Conservation (phyloP, 2,329 filamentous ascomycete species). For the Huntiella abstrusa region DNA sequence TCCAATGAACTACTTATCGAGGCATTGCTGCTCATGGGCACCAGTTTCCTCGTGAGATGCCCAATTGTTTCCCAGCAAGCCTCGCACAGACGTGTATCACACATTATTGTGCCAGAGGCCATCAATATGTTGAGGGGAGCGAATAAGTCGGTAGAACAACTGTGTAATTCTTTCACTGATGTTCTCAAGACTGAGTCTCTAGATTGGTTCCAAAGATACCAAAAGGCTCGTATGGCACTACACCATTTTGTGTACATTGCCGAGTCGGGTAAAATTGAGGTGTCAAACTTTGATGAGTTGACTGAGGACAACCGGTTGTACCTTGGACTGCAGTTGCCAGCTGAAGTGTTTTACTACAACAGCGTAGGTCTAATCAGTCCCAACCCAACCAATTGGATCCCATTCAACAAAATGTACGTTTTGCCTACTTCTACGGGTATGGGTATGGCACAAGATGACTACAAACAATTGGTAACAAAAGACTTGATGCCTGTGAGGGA, state of each 20-base stretch:
- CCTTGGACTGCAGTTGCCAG: slow-evolving; percentile 71
- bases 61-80: slow-evolving; percentile 37
- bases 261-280: slow-evolving; percentile 55
- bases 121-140: slow-evolving; percentile 55
- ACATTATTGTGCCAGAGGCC: slow-evolving; percentile 52
- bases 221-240: slow-evolving; percentile 66
- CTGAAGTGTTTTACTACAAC: slow-evolving; percentile 81
- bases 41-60: slow-evolving; percentile 59
- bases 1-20: slow-evolving; percentile 62
- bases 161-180: slow-evolving; percentile 65
- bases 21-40: slow-evolving; percentile 65
- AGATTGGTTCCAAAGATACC: slow-evolving; percentile 71
- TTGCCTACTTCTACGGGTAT: slow-evolving; percentile 74
- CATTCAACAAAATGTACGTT: slow-evolving; percentile 58
- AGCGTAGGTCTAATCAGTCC: slow-evolving; percentile 65
- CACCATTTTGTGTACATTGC: slow-evolving; percentile 75
- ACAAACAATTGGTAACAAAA: slow-evolving; percentile 57
- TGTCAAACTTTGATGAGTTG: slow-evolving; percentile 52
- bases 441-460: slow-evolving; percentile 60
- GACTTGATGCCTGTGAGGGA: slow-evolving; percentile 59
- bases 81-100: slow-evolving; percentile 22
- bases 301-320: slow-evolving; percentile 78
- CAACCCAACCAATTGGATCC: slow-evolving; percentile 64
- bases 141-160: slow-evolving; percentile 49
- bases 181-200: slow-evolving; percentile 52